Evolutionary conservation across 257 asterid genomes (phyloP), one percentile per base, ranked within the genome.

Genomic region (Petunia secreta): DNA sequence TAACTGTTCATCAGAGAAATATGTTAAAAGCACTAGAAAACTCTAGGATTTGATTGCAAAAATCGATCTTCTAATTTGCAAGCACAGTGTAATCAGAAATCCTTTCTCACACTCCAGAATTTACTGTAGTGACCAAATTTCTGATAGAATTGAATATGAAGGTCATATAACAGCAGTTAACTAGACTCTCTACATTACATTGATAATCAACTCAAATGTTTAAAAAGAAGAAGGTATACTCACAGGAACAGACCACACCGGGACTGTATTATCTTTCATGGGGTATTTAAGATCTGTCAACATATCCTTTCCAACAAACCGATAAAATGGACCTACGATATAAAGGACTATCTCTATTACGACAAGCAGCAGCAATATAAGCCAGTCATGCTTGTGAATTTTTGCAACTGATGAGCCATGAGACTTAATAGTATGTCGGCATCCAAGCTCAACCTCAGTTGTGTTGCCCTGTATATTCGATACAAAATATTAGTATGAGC

Each of bases 231-330:
- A 4, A 62, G 43, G 77, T 54, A 59, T 37, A 80, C 97, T 94
- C 86, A 94, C 97, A 8, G 98, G 98, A 85, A 94, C 97, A 10
- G 97, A 85, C 97, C 97, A 94, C 34, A 91, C 59, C 4, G 98
- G 98, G 58, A 94, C 97, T 0, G 97, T 92, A 64, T 92, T 90
- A 5, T 87, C 94, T 86, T 92, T 91, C 90, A 94, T 81, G 10
- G 98, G 98, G 82, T 92, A 94, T 82, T 9, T 92, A 40, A 94
- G 94, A 87, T 94, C 98, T 1, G 81, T 79, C 91, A 94, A 78
- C 97, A 94, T 94, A 85, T 84, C 93, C 85, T 41, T 7, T 74
- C 98, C 97, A 55, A 94, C 97, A 54, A 88, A 94, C 34, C 98
- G 94, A 68, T 88, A 75, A 80, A 89, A 94, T 1, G 97, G 98